Evolutionary conservation across 345 rosid genomes (phyloP), one percentile per base, ranked within the genome.

Genomic region (Rhizophora apiculata): DNA sequence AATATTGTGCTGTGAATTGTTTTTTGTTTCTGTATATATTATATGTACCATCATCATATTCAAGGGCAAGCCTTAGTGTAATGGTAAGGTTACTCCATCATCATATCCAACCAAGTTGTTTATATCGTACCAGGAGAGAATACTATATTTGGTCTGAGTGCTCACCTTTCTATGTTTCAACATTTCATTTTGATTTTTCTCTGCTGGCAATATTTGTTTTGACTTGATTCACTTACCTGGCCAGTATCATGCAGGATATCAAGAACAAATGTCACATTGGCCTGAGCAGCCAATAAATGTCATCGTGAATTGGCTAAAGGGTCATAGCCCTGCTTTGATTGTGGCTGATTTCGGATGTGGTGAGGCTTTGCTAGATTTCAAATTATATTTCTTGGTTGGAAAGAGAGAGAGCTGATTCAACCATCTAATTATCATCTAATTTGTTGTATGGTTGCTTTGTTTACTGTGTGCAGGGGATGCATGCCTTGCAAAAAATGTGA

Each of bases 281-380:
- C 97, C 99, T 29, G 96, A 89, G 81, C 88, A 73, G 73, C 97
- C 99, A 20, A 89, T 92, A 71, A 90, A 89, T 69, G 83, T 81
- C 54, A 84, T 95, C 19, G 80, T 84, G 24, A 82, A 81, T 31
- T 95, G 97, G 97, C 71, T 95, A 24, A 75, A 77, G 53, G 83
- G 67, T 67, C 85, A 39, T 26, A 87, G 86, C 80, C 72, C 96
- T 77, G 87, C 96, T 67, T 67, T 95, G 70, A 79, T 84, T 15
- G 93, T 95, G n/a, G 96, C 99, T 68, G 99, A 95, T 87, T 95
- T 95, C 76, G 99, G 99, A 32, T 95, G 99, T 68, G 97, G 97
- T 95, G 73, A 91, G 89, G 34, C 62, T 78, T 65, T 70, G 11
- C 70, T 63, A 10, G 61, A 58, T 6, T 69, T 27, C 15, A 69